A percentile compares a stretch with the other conserved stretches of the same genome.
Conservation (phyloP, 2,329 filamentous ascomycete genomes). For the Coniochaeta sp. region DNA sequence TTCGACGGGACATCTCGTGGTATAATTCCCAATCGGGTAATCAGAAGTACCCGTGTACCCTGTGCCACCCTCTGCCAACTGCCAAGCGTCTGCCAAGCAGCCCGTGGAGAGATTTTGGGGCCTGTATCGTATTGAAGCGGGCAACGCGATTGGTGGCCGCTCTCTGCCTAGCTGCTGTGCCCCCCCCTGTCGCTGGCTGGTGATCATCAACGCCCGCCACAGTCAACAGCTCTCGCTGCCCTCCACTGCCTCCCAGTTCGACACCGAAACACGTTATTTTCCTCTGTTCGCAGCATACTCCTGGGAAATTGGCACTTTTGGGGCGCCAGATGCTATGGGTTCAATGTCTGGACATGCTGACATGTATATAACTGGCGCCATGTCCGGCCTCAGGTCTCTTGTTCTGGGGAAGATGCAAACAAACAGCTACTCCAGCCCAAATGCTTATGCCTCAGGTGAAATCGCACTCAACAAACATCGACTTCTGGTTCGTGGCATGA, state of each 20-base stretch:
- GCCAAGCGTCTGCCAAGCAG: no score
- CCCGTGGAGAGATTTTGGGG: no score
- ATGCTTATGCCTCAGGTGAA: no score
- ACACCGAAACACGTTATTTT: neutral
- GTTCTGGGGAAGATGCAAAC: neutral
- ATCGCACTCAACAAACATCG: no score
- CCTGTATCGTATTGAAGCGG: neutral
- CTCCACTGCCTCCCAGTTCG: neutral
- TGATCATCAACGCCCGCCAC: no score
- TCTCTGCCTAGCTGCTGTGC: no score
- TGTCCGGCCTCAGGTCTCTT: neutral
- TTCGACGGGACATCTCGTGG: neutral
- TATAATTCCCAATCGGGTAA: neutral
- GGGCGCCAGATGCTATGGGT: neutral
- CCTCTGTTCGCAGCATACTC: neutral
- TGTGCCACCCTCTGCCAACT: no score
- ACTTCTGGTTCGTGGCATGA: no score
- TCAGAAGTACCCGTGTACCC: neutral
- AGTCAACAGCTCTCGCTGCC: neutral
- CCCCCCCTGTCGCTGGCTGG: no score
- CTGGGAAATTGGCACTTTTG: neutral
- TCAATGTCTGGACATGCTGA: neutral
- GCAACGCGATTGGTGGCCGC: neutral
- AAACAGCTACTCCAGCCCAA: neutral
- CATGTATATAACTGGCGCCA: neutral